phyloP scores from a whole-genome alignment of 768 basidiomycete genomes.

The Cytidiella melzeri region DNA sequence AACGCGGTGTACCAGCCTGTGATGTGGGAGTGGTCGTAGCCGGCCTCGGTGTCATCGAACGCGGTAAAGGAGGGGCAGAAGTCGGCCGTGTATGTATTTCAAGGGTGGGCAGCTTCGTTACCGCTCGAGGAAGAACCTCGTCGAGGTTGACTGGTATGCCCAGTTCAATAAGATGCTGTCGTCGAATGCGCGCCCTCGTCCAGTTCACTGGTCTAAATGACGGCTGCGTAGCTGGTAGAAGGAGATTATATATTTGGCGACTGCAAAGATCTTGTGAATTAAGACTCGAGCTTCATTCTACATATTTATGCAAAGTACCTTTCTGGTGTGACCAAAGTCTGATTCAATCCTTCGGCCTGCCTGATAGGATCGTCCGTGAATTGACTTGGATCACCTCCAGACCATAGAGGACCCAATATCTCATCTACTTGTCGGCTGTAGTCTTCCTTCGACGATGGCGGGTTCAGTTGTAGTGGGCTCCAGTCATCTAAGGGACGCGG shows the following conservation, averaged over 20 bases:
- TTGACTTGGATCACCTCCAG: conserved; percentile 39
- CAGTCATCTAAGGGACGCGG: conserved; percentile 33
- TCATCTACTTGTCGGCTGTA: conserved; percentile 59
- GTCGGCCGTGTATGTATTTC: conserved; percentile 79
- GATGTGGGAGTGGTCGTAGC: conserved; percentile 37
- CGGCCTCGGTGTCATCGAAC: conserved; percentile 31
- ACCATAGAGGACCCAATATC: conserved; percentile 65
- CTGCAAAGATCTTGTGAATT: conserved; percentile 36
- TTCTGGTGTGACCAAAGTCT: conserved; percentile 68
- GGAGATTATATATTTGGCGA: conserved; percentile 69
- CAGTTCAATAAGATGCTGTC: conserved; percentile 85
- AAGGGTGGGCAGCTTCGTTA: conserved; percentile 67
- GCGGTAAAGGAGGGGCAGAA: conserved; percentile 70
- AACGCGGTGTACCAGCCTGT: conserved; percentile 44
- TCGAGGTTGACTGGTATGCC: conserved; percentile 95
- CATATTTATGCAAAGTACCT: conserved; percentile 43
- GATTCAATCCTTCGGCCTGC: conserved; percentile 73
- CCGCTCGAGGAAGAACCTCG: conserved; percentile 72
- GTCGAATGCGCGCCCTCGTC: conserved; percentile 86
- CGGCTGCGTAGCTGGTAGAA: conserved; percentile 63
- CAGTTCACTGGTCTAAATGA: conserved; percentile 85
- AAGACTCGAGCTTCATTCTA: conserved; percentile 11
- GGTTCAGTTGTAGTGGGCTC: conserved; percentile 59
- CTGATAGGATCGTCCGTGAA: conserved; percentile 70
- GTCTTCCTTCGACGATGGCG: conserved; percentile 51